Base-by-base conservation (phyloP, 768 basidiomycete genomes). In the Calvatia gigantea region DNA sequence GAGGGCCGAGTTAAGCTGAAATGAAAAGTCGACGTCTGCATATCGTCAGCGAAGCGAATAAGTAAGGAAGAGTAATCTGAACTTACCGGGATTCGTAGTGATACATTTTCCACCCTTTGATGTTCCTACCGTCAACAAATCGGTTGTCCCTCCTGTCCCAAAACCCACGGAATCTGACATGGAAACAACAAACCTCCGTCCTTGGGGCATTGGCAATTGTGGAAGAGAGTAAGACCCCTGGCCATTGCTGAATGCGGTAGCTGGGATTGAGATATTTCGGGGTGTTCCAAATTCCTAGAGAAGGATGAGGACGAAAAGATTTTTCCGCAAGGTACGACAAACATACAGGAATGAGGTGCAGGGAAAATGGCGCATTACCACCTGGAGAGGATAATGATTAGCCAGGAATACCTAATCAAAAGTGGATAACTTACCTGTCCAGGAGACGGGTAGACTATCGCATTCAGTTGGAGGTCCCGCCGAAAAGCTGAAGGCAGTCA, bases 131-230 rank as follows among this genome's bases (percentile, higher is more conserved):
- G 71, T 75, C 37, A 85, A 60, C 5, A 87, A 45, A 41, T 67
- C 54, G 8, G 81, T 77, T 23, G 75, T 73, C 21, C 87, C 89
- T 3, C 89, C 89, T 8, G 83, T 73, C 39, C 72, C 87, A 64
- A 85, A 89, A 1, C 87, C 87, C 25, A 78, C 79, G 15, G 82
- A 73, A 64, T 91, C 89, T 25, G 85, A 90, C 85, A 91, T 86
- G 32, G 81, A 76, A 17, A 85, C 56, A 11, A 89, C 47, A 45
- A 89, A 71, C 51, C 71, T 66, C 15, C 73, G 64, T 27, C 62
- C 69, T 7, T 71, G 62, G 11, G 65, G 28, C 43, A 84, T 68
- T 2, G 75, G 73, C 11, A 89, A 59, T 56, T 73, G 75, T 0
- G 76, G 19, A n/a, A 56, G 64, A 11, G 75, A 69, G 64, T 74